Base-by-base conservation (phyloP, 2,329 filamentous ascomycete genomes). In the Pseudogymnoascus sp. region DNA sequence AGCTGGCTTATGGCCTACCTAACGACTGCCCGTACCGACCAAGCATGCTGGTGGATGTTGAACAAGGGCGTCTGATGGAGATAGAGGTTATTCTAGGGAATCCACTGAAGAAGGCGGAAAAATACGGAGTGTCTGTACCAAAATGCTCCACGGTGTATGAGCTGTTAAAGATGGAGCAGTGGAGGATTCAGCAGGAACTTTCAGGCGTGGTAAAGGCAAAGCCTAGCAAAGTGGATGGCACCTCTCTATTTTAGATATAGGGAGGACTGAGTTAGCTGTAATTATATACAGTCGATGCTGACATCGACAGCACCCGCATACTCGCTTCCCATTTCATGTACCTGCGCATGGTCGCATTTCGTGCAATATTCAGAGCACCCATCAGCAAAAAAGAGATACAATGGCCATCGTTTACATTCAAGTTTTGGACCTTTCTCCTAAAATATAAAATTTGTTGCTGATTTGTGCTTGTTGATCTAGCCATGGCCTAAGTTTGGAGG, bases 61-160 rank as follows among this genome's bases (percentile, higher is more conserved):
- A 80, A 62, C 68, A 72, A 30, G 78, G 79, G 2, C 76, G 76
- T 67, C 72, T 67, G 33, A 78, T 82, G 78, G 80, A 82, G 67
- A 65, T 82, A 61, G 80, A 82, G 65, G 80, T 82, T 28, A 82
- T 82, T 38, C 62, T 82, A 19, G 79, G 80, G 0, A 81, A 82
- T 67, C 79, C 79, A 3, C 75, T 82, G 34, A 67, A 78, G 60
- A 75, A 80, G 30, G 79, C 79, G 10, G 71, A 77, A 61, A 74
- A 74, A 62, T 73, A 76, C 59, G 79, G 79, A 0, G 69, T 77
- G 9, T 78, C 79, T 64, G 79, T 81, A 78, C 78, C 78, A 7
- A 69, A 79, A 65, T 61, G 81, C 66, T 77, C 82, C 69, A 80
- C 70, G 13, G 67, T 82, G 67, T 82, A 83, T 72, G 79, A 79